Evolutionary conservation across 2,329 filamentous ascomycete species (phyloP).

Genomic region (Xylaria arbuscula): DNA sequence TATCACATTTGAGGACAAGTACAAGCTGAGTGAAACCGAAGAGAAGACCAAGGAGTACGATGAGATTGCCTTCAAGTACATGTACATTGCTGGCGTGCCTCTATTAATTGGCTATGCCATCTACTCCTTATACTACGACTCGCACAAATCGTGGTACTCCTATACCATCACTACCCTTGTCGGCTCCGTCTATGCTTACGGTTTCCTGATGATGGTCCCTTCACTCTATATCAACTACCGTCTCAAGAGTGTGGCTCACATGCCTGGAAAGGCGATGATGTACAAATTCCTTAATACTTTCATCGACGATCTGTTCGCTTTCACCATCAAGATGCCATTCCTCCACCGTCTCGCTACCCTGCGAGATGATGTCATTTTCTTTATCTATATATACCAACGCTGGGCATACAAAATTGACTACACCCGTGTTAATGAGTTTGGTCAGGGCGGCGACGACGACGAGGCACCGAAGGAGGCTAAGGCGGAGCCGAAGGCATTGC

Average conservation of each 20-base stretch:
- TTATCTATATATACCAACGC: slow-evolving; percentile 94
- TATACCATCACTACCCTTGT: slow-evolving; percentile 96
- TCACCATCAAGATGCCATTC: slow-evolving; percentile 99
- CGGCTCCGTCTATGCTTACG: slow-evolving; percentile 95
- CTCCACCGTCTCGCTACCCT: slow-evolving; percentile 92
- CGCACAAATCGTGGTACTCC: slow-evolving; percentile 97
- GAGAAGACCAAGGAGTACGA: slow-evolving; percentile 99
- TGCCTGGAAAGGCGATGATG: slow-evolving; percentile 95
- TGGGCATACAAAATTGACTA: slow-evolving; percentile 95
- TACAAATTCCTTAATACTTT: slow-evolving; percentile 99
- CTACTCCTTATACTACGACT: slow-evolving; percentile 93
- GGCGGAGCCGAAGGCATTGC: slow-evolving; percentile 54
- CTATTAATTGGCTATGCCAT: slow-evolving; percentile 87
- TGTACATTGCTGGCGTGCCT: slow-evolving; percentile 92
- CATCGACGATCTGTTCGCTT: slow-evolving; percentile 98
- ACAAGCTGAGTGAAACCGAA: slow-evolving; percentile 93
- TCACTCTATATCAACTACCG: slow-evolving; percentile 99
- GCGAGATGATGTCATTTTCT: slow-evolving; percentile 97
- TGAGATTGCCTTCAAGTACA: slow-evolving; percentile 95
- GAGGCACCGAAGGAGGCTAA: slow-evolving; percentile 54
- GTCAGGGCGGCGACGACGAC: slow-evolving; percentile 95
- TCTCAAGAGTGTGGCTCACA: slow-evolving; percentile 93
- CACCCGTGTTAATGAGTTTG: slow-evolving; percentile 94
- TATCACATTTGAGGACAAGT: slow-evolving; percentile 93
- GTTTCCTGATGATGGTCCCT: slow-evolving; percentile 99